These are phyloP conservation scores for Tylopilus cervinicoccineus DNA, from an alignment of 768 basidiomycete genomes.

Conservation along the genomic window DNA sequence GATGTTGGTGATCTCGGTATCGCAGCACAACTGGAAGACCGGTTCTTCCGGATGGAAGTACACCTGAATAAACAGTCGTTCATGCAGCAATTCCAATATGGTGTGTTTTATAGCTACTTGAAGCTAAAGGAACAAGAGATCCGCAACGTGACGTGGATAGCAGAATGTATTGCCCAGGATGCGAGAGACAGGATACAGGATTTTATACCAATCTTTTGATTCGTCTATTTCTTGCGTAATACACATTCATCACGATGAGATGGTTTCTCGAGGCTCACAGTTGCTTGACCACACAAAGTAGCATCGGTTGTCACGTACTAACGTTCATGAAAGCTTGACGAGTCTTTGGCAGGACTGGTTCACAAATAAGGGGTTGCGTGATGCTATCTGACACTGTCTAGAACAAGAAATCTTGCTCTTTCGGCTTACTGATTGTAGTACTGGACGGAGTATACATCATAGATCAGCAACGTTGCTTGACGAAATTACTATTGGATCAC, in stretches of 20 bases:
- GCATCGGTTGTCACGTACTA: too few relatives aligned
- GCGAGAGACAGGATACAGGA: conserved; percentile 94
- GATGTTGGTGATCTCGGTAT: conserved; percentile 43
- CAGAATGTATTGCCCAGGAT: conserved; percentile 97
- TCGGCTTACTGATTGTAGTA: too few relatives aligned
- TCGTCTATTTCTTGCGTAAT: conserved; percentile 10
- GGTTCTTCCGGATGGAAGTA: conserved; percentile 93
- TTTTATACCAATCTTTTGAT: conserved; percentile 87
- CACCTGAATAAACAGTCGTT: conserved; percentile 92
- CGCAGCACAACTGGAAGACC: conserved; percentile 79
- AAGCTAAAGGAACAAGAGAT: conserved; percentile 92
- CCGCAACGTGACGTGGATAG: conserved; percentile 87
- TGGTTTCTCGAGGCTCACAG: not conserved
- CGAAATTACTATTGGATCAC: too few relatives aligned
- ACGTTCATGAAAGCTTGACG: too few relatives aligned
- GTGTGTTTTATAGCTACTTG: conserved; percentile 89
- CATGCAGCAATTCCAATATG: conserved; percentile 95
- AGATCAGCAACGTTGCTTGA: not conserved
- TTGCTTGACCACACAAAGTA: too few relatives aligned
- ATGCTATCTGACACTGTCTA: too few relatives aligned
- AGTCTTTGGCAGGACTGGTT: too few relatives aligned
- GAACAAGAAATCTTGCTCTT: too few relatives aligned
- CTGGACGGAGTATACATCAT: too few relatives aligned
- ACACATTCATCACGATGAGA: not conserved
- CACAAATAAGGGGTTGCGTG: too few relatives aligned